phyloP scores from a whole-genome alignment of 192 early-diverging fungal genomes.

The Coemansia umbellata region DNA sequence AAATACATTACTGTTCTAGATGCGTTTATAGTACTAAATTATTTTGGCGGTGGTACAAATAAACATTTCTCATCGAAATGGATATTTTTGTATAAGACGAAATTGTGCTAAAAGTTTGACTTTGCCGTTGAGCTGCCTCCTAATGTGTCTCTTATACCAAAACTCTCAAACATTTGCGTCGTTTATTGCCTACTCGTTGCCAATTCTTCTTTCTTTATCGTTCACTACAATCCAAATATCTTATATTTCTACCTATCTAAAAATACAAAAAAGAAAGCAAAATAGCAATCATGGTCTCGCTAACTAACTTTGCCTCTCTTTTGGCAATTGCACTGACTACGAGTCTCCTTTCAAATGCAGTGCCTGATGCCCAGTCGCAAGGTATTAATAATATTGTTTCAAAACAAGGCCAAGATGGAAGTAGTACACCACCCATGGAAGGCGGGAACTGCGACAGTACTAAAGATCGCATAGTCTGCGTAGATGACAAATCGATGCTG shows the following conservation, averaged over 20 bases:
- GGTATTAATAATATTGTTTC: slow-evolving; percentile 8
- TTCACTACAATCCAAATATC: not conserved
- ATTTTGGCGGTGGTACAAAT: no score
- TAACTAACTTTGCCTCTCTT: slow-evolving; percentile 24
- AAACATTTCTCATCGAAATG: no score
- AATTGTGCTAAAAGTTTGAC: no score
- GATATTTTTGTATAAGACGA: no score
- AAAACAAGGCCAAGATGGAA: not conserved
- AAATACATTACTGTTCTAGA: not conserved
- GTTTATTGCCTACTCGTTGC: no score
- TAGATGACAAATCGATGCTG: slow-evolving; percentile 13
- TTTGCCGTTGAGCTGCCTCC: no score
- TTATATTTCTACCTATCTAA: no score
- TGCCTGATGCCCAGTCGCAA: slow-evolving; percentile 15
- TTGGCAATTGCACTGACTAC: slow-evolving; percentile 13
- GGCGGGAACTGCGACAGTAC: slow-evolving; percentile 16
- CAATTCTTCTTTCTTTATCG: not conserved
- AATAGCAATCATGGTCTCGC: slow-evolving; percentile 16
- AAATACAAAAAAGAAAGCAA: not conserved
- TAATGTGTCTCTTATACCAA: no score
- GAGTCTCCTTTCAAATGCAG: slow-evolving; percentile 4
- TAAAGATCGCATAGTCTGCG: slow-evolving; percentile 24
- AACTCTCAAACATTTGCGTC: no score
- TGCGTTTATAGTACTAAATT: no score
- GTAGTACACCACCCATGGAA: not conserved